Base-by-base conservation (phyloP, 2,329 filamentous ascomycete genomes). In the Fusarium humuli region DNA sequence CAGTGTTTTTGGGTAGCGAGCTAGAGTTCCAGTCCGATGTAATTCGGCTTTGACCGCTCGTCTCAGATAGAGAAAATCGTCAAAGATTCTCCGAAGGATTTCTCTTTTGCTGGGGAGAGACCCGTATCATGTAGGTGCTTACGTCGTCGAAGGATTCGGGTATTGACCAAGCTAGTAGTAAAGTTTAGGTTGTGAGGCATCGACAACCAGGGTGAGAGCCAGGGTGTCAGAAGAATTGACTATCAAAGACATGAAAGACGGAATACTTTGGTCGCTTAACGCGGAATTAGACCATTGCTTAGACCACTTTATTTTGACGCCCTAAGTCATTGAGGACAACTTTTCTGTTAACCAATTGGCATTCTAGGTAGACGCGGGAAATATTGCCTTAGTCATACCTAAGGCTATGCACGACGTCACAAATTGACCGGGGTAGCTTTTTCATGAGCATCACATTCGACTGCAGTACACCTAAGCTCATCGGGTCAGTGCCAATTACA, bases 381-480 rank as follows among this genome's bases (percentile, higher is more conserved):
- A 18, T 6, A 37, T n/a, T 22, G 37, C 27, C 59, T 70, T 71
- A 70, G 68, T 70, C 68, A 70, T 71, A 11, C 27, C 27, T 27
- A 68, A 18, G 14, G 16, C 30, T 23, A 49, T 65, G 20, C 49
- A 57, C 68, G 64, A 70, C 68, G 68, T 70, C 68, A 71, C 67
- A 65, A 55, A 48, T 34, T 44, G 47, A 57, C 68, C 58, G 20
- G 68, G 67, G 60, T 53, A 40, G 23, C 68, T 60, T 66, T 69
- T 70, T 60, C 37, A 40, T 44, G 63, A 57, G 48, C 59, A 71
- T 72, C 69, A 69, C 61, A 47, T 62, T 53, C n/a, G 48, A 32
- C 45, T 55, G 34, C 34, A 37, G 34, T 37, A 37, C 34, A 37
- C 34, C 49, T 61, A 56, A 69, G 58, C 61, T 72, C 61, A 52